Evolutionary conservation across 345 rosid species (phyloP).

Genomic region (Aquilaria sinensis): DNA sequence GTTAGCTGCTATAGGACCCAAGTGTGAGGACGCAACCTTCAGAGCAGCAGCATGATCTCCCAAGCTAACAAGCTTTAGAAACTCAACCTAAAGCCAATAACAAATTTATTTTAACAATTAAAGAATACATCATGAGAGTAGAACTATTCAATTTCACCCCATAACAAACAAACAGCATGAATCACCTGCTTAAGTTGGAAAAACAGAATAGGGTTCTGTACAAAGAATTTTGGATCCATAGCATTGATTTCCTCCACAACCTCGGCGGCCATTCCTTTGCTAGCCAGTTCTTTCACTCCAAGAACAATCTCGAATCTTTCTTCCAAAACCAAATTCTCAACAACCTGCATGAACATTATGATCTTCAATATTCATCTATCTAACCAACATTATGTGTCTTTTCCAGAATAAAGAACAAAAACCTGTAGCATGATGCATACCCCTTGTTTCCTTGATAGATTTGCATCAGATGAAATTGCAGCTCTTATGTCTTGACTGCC

Average conservation of each 20-base stretch:
- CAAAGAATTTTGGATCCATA: slow-evolving; percentile 65
- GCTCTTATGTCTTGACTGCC: slow-evolving; percentile 31
- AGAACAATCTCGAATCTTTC: slow-evolving; percentile 66
- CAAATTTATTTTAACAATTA: background rate
- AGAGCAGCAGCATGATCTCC: slow-evolving; percentile 82
- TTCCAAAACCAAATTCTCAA: slow-evolving; percentile 27
- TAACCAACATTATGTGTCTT: background rate
- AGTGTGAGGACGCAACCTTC: slow-evolving; percentile 73
- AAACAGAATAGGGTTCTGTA: slow-evolving; percentile 56
- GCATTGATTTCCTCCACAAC: slow-evolving; percentile 66
- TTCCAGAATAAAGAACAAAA: background rate
- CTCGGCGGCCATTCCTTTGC: slow-evolving; percentile 85
- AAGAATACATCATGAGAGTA: background rate
- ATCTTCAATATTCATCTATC: slow-evolving; percentile 1
- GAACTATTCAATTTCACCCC: background rate
- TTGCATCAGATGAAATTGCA: slow-evolving; percentile 15
- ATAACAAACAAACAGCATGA: background rate
- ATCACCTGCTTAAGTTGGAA: slow-evolving; percentile 93
- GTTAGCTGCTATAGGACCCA: slow-evolving; percentile 82
- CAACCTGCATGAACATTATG: slow-evolving; percentile 24
- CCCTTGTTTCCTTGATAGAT: slow-evolving; percentile 29
- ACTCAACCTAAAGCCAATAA: slow-evolving; percentile 62
- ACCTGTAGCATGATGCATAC: slow-evolving; percentile 11
- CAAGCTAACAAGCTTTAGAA: slow-evolving; percentile 63
- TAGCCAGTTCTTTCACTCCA: slow-evolving; percentile 74